Conservation (phyloP, 805 yeast species). For the Candida glaebosa region DNA sequence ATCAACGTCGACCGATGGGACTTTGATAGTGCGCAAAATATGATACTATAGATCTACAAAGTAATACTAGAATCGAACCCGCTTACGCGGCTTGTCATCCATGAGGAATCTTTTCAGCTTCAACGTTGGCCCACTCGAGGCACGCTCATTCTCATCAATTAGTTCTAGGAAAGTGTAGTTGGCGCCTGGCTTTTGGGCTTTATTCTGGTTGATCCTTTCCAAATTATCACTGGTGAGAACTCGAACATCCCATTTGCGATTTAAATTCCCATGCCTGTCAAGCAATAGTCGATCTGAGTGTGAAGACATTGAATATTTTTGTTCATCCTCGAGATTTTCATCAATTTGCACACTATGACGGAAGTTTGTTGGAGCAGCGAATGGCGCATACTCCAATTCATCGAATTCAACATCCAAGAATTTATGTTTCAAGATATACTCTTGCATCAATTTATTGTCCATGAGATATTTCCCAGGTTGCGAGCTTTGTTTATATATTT, state of each 20-base stretch:
- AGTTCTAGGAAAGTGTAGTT: not conserved
- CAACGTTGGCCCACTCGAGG: not conserved
- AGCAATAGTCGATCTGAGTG: conserved; percentile 16
- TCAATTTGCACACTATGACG: not conserved
- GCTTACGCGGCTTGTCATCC: conserved; percentile 9
- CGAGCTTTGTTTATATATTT: conserved; percentile 48
- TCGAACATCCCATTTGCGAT: conserved; percentile 22
- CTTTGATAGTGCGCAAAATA: conserved; percentile 45
- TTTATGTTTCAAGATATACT: conserved; percentile 48
- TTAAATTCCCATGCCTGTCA: conserved; percentile 4
- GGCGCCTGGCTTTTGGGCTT: conserved; percentile 15
- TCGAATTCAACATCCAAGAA: conserved; percentile 34
- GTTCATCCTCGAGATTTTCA: conserved; percentile 9
- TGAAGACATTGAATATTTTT: conserved; percentile 20
- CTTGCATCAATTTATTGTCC: conserved; percentile 58
- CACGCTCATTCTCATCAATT: not conserved
- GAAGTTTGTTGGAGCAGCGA: conserved; percentile 20
- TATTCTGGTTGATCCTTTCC: conserved; percentile 20
- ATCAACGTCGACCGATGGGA: conserved; percentile 55
- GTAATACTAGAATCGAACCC: conserved; percentile 16
- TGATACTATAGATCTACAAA: conserved; percentile 7
- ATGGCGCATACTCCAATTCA: conserved; percentile 36
- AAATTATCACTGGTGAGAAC: conserved; percentile 29
- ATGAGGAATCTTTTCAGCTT: conserved; percentile 1
- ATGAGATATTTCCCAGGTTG: conserved; percentile 39